These are phyloP conservation scores for Luzula sylvatica DNA, from an alignment of 176 grass and related monocot genomes.

Conservation along the genomic window DNA sequence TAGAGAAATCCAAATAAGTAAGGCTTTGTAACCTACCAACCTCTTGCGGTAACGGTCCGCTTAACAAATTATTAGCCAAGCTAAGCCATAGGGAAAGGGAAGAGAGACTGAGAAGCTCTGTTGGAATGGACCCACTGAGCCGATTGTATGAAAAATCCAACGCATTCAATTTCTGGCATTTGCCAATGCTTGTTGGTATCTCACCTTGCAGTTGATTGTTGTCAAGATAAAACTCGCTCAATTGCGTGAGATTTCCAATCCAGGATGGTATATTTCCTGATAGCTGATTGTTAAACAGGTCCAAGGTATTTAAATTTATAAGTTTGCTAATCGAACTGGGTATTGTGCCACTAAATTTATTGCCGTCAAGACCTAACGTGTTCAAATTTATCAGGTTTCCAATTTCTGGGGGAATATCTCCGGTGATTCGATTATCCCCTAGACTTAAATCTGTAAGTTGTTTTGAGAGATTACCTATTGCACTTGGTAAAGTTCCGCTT, in stretches of 20 bases:
- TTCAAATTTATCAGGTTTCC: constrained; percentile 16
- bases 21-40: constrained; percentile 46
- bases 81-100: constrained; percentile 49
- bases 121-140: constrained; percentile 53
- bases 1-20: constrained; percentile 49
- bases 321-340: constrained; percentile 5
- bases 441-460: constrained; percentile 14
- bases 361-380: constrained; percentile 18
- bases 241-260: constrained; percentile 19
- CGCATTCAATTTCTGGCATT: constrained; percentile 18
- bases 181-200: constrained; percentile 16
- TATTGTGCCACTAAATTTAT: constrained; percentile 25
- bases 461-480: constrained; percentile 48
- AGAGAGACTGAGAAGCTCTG: constrained; percentile 48
- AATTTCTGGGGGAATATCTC: constrained; percentile 29
- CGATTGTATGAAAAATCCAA: constrained; percentile 65
- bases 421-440: constrained; percentile 49
- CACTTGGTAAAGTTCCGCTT: constrained; percentile 38
- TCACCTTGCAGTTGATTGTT: constrained; percentile 25
- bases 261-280: constrained; percentile 20
- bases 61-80: constrained; percentile 62
- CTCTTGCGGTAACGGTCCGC: constrained; percentile 57
- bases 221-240: constrained; percentile 17
- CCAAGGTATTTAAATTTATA: constrained; percentile 15
- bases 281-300: constrained; percentile 19